Percentiles rank a stretch among this genome's conserved stretches.
Conservation (phyloP, 495 filamentous ascomycete species). For the Apiosordaria backusii region DNA sequence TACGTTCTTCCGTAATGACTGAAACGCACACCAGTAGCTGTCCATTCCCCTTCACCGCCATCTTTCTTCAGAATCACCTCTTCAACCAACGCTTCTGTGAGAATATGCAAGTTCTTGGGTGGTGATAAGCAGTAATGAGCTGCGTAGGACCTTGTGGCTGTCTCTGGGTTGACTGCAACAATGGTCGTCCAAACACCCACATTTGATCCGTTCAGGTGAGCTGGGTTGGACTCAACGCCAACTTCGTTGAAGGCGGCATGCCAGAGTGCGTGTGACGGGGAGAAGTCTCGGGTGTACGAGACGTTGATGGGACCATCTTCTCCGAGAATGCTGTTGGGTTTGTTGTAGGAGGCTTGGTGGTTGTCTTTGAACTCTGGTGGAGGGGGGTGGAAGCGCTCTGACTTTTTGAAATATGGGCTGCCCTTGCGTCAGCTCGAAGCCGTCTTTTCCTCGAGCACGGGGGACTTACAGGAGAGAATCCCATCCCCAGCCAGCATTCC, state of each 20-base stretch:
- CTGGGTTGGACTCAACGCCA: slow-evolving; percentile 38
- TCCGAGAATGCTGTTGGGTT: slow-evolving; percentile 35
- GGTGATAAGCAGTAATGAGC: slow-evolving; percentile 38
- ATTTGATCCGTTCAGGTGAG: slow-evolving; percentile 42
- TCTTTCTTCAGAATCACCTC: slow-evolving; percentile 35
- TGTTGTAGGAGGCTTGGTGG: slow-evolving; percentile 28
- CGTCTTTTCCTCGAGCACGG: slow-evolving; percentile 3
- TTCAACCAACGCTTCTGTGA: slow-evolving; percentile 39
- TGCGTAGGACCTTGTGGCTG: slow-evolving; percentile 44
- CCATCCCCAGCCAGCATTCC: slow-evolving; percentile 58
- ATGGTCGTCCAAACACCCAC: slow-evolving; percentile 47
- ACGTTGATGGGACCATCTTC: slow-evolving; percentile 43
- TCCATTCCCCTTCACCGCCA: slow-evolving; percentile 25
- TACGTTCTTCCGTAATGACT: slow-evolving; percentile 29
- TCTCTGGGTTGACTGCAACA: slow-evolving; percentile 35
- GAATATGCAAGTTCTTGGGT: slow-evolving; percentile 42
- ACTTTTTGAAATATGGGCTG: slow-evolving; percentile 49
- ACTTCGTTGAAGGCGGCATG: slow-evolving; percentile 44
- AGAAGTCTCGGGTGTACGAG: slow-evolving; percentile 42
- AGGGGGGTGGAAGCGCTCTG: slow-evolving; percentile 46
- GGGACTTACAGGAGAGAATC: slow-evolving; percentile 42
- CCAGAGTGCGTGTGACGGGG: slow-evolving; percentile 46
- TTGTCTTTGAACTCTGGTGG: slow-evolving; percentile 30
- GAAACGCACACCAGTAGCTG: slow-evolving; percentile 46
- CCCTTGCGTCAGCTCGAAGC: not conserved